Evolutionary conservation across 2,329 filamentous ascomycete genomes (phyloP).

Genomic region (Ilyonectria destructans): DNA sequence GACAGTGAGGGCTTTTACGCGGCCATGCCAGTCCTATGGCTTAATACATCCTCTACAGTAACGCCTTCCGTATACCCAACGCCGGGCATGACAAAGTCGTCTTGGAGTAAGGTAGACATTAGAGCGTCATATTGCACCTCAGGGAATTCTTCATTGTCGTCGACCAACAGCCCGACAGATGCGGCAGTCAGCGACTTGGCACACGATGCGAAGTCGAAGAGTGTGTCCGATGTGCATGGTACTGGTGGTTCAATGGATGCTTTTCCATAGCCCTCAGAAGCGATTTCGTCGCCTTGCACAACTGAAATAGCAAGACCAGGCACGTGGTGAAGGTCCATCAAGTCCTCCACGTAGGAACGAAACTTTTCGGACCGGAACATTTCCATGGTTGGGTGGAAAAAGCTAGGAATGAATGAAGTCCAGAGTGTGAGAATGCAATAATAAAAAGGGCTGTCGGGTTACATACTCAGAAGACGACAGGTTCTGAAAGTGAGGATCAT

Average conservation of each 20-base stretch:
- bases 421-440: too few species aligned
- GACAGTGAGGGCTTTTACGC: conserved; percentile 22
- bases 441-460: too few species aligned
- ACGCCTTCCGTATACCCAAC: conserved; percentile 37
- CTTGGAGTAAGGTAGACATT: conserved; percentile 47
- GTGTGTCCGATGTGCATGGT: conserved; percentile 45
- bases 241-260: conserved; percentile 37
- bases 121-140: conserved; percentile 44
- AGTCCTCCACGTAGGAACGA: conserved; percentile 32
- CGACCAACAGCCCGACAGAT: conserved; percentile 44
- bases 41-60: conserved; percentile 46
- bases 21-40: conserved; percentile 48
- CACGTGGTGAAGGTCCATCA: conserved; percentile 41
- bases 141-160: conserved; percentile 42
- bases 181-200: conserved; percentile 50
- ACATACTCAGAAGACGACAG: too few species aligned
- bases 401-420: too few species aligned
- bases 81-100: conserved; percentile 48
- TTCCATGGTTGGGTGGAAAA: conserved; percentile 31
- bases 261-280: conserved; percentile 45
- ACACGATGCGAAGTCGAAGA: conserved; percentile 49
- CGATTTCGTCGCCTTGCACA: conserved; percentile 33
- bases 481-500: too few species aligned
- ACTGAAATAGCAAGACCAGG: conserved; percentile 48
- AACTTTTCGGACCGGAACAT: conserved; percentile 37